phyloP scores from a whole-genome alignment of 441 rosid genomes.

The Syzygium malaccense region DNA sequence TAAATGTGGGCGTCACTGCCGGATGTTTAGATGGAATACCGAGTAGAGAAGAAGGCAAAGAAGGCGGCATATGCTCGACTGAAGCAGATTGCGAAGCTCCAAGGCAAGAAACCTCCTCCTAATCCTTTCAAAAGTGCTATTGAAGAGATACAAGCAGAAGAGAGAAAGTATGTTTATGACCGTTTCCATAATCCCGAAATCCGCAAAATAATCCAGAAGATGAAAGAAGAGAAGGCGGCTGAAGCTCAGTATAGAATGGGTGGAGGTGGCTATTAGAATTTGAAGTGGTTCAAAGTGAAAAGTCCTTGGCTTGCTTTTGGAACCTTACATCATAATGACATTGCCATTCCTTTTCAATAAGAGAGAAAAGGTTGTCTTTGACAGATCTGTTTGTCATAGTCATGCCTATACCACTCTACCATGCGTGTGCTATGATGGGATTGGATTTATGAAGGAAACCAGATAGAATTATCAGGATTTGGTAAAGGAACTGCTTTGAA shows the following conservation, averaged over 20 bases:
- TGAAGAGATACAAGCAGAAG: conserved; percentile 49
- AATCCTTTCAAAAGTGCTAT: conserved; percentile 61
- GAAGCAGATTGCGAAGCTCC: conserved; percentile 49
- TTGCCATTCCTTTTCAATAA: not conserved
- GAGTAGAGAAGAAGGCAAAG: conserved; percentile 42
- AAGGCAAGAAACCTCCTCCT: conserved; percentile 65
- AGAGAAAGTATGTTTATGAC: conserved; percentile 33
- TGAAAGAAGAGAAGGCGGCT: conserved; percentile 53
- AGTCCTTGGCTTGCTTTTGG: not conserved
- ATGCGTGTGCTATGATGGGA: not conserved
- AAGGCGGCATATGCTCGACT: conserved; percentile 58
- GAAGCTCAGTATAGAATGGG: conserved; percentile 27
- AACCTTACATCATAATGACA: not conserved
- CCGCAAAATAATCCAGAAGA: conserved; percentile 30
- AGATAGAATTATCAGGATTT: not conserved
- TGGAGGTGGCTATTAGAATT: conserved; percentile 6
- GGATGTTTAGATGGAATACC: conserved; percentile 56
- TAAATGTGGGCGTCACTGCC: not conserved
- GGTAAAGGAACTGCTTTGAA: not conserved
- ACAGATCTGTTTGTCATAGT: not conserved
- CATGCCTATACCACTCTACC: not conserved
- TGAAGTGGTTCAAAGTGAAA: not conserved
- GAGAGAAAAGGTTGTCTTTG: not conserved
- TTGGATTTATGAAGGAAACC: not conserved
- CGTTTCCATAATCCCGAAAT: conserved; percentile 34